phyloP scores from a whole-genome alignment of 148 eudicot species.

The Fagopyrum esculentum region DNA sequence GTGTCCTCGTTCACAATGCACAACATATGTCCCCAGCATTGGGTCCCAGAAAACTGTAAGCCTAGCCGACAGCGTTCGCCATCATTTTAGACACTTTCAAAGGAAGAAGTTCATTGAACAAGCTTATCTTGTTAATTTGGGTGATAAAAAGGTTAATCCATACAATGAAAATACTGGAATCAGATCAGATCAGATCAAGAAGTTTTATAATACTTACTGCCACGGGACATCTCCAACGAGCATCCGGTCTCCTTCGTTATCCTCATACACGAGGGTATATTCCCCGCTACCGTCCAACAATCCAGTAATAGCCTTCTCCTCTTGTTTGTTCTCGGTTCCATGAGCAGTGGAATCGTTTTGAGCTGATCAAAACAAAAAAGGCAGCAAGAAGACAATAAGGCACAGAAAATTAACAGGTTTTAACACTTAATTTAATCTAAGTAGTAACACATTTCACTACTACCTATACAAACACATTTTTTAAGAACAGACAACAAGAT shows the following conservation, averaged over 20 bases:
- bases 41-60: background rate
- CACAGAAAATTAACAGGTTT: background rate
- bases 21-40: background rate
- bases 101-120: background rate
- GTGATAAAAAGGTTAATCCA: background rate
- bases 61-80: background rate
- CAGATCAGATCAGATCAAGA: constrained; percentile 10
- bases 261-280: constrained; percentile 96
- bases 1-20: background rate
- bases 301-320: constrained; percentile 45
- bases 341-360: constrained; percentile 47
- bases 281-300: constrained; percentile 83
- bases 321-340: constrained; percentile 38
- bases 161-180: background rate
- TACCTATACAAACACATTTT: background rate
- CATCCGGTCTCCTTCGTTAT: constrained; percentile 97
- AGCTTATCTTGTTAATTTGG: background rate
- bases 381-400: constrained; percentile 9
- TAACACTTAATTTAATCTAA: background rate
- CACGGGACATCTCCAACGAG: constrained; percentile 99
- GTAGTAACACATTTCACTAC: background rate
- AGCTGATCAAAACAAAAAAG: constrained; percentile 32
- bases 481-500: constrained; percentile 9
- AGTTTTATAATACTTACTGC: constrained; percentile 67
- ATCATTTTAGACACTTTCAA: background rate